Evolutionary conservation across 495 filamentous ascomycete species (phyloP).

Genomic region (Cudoniella acicularis): DNA sequence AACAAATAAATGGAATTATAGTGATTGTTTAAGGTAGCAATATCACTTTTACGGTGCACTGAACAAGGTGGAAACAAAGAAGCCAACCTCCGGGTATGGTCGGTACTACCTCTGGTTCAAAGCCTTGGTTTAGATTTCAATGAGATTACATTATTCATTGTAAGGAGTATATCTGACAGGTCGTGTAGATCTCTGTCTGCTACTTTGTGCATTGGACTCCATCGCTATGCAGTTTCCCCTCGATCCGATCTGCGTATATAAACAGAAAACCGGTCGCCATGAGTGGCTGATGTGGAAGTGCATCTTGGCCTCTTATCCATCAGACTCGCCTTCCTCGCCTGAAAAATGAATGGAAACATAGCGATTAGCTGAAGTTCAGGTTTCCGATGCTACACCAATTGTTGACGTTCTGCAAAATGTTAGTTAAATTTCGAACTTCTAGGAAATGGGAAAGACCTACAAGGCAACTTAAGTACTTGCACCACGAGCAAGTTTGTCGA

Average conservation of each 20-base stretch:
- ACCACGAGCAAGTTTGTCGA: slow-evolving; percentile 77
- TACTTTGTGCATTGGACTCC: slow-evolving; percentile 8
- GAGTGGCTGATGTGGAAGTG: too few species aligned
- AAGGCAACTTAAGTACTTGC: slow-evolving; percentile 88
- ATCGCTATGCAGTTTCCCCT: slow-evolving; percentile 19
- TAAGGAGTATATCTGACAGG: neutral
- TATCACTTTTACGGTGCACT: too few species aligned
- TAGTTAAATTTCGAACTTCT: slow-evolving; percentile 19
- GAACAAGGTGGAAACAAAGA: too few species aligned
- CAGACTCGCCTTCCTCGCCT: too few species aligned
- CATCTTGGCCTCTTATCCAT: too few species aligned
- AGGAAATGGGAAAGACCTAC: slow-evolving; percentile 49
- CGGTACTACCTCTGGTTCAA: neutral
- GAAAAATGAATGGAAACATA: too few species aligned
- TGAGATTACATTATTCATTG: neutral
- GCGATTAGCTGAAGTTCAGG: slow-evolving; percentile 22
- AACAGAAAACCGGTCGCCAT: slow-evolving; percentile 6
- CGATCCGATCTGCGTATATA: neutral
- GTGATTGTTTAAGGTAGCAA: too few species aligned
- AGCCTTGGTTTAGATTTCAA: neutral
- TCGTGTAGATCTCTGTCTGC: neutral
- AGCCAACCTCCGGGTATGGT: too few species aligned
- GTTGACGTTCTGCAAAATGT: slow-evolving; percentile 57
- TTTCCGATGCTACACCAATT: slow-evolving; percentile 75
- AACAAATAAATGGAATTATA: too few species aligned